Evolutionary conservation across 805 yeast species (phyloP).

Genomic region (Candida takata): DNA sequence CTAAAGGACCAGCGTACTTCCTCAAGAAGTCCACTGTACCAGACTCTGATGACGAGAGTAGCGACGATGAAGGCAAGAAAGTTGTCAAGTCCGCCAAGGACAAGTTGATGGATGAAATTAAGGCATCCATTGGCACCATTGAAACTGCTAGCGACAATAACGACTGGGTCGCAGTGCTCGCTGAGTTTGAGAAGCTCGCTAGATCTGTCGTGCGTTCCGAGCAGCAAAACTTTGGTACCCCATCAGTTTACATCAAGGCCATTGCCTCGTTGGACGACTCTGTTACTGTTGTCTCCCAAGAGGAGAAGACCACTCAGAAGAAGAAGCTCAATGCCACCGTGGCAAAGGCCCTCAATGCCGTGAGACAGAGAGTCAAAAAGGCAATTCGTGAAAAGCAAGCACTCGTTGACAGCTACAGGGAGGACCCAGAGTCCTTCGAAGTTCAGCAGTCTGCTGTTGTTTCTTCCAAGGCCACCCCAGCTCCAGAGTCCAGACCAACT

Average conservation of each 20-base stretch:
- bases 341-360: slow-evolving; percentile 79
- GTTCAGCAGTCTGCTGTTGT: slow-evolving; percentile 31
- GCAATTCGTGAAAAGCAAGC: slow-evolving; percentile 60
- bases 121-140: slow-evolving; percentile 54
- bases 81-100: slow-evolving; percentile 93
- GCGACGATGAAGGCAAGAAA: slow-evolving; percentile 60
- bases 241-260: slow-evolving; percentile 61
- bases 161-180: slow-evolving; percentile 72
- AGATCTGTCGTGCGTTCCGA: slow-evolving; percentile 59
- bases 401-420: slow-evolving; percentile 52
- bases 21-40: slow-evolving; percentile 32
- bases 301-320: slow-evolving; percentile 32
- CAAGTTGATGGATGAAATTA: slow-evolving; percentile 84
- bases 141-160: slow-evolving; percentile 60
- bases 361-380: slow-evolving; percentile 84
- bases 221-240: slow-evolving; percentile 73
- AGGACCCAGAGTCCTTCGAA: slow-evolving; percentile 70
- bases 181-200: slow-evolving; percentile 72
- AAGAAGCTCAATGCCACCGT: slow-evolving; percentile 77
- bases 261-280: slow-evolving; percentile 68
- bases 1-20: slow-evolving; percentile 39
- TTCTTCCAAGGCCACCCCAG: slow-evolving; percentile 20
- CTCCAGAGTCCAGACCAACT: slow-evolving; percentile 22
- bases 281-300: slow-evolving; percentile 43
- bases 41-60: slow-evolving; percentile 42